These are phyloP conservation scores for Chlamydomonas sp. DNA, from an alignment of 139 green algal species.

Conservation along the genomic window DNA sequence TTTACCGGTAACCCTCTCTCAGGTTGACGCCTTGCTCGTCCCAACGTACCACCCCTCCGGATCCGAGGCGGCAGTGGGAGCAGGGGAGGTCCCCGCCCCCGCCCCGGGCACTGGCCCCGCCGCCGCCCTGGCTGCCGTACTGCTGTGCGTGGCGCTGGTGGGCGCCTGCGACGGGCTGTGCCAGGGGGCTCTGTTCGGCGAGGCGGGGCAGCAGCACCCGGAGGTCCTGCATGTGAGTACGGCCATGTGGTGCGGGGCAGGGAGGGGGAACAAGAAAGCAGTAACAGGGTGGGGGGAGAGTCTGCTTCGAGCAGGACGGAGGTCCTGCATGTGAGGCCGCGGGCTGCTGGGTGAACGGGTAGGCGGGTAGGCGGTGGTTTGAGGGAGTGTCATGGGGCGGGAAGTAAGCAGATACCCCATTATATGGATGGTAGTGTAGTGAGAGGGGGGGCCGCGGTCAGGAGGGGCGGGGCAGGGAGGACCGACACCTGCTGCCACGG, in stretches of 20 bases:
- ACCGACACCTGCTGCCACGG: too few relatives aligned
- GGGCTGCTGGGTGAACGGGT: too few relatives aligned
- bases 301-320: background rate
- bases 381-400: too few relatives aligned
- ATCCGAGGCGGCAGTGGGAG: background rate
- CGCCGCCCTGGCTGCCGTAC: slow-evolving; percentile 1
- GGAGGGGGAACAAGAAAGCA: background rate
- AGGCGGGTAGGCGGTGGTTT: too few relatives aligned
- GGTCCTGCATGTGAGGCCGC: too few relatives aligned
- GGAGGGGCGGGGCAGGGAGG: too few relatives aligned
- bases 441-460: too few relatives aligned
- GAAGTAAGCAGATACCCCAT: too few relatives aligned
- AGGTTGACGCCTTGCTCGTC: slow-evolving; percentile 6
- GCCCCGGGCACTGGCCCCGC: background rate
- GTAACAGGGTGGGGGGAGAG: too few relatives aligned
- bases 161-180: slow-evolving; percentile 72
- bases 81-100: background rate
- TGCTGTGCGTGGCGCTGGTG: slow-evolving; percentile 62
- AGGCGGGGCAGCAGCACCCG: slow-evolving; percentile 60
- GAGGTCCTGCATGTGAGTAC: slow-evolving; percentile 69
- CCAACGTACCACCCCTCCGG: background rate
- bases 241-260: background rate
- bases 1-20: background rate
- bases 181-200: slow-evolving; percentile 82
- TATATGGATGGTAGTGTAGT: too few relatives aligned